Base-by-base conservation (phyloP, 257 asterid species). In the Osmanthus fragrans region DNA sequence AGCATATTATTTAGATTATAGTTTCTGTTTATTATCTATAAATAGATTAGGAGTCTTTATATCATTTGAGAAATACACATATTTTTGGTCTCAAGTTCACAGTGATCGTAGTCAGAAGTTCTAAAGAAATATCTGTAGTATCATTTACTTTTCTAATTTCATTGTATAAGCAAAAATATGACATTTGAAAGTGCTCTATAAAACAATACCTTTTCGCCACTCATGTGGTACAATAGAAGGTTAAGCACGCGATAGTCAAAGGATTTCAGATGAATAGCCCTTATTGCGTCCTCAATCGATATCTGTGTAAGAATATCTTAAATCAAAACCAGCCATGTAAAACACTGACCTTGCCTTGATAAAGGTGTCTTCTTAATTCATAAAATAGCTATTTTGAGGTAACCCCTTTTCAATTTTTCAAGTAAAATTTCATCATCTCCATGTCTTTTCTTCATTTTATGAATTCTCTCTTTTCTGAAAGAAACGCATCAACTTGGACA, bases 211-310 rank as follows among this genome's bases (percentile, higher is more conserved):
- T 86, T 82, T 85, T 88, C 92, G 54, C 90, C 87, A 79, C 83
- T 86, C 78, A 96, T 82, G 84, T 89, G 98, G 82, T 89, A 96
- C 63, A 96, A 75, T 66, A 93, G 86, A 82, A 93, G 96, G 88
- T 93, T 92, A 84, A 96, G 89, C 81, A 93, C 94, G 45, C 97
- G 91, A 79, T 90, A 93, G 81, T 96, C 99, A 33, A 96, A 96
- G 65, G 99, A 96, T 85, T 96, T 96, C 84, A 93, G 83, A 84
- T 85, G 92, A 76, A 90, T 86, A 56, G 99, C 99, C 85, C 84
- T 88, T 54, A 72, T 89, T 54, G 85, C 95, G 77, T 93, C 99
- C 80, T 85, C 91, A 80, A 96, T 85, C 47, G 89, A 88, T 79
- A 89, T 86, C 98, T 93, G 80, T 32, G 7, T 73, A 74, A 78